Conservation (phyloP, 208 protist genomes). For the Phytomonas sp. region DNA sequence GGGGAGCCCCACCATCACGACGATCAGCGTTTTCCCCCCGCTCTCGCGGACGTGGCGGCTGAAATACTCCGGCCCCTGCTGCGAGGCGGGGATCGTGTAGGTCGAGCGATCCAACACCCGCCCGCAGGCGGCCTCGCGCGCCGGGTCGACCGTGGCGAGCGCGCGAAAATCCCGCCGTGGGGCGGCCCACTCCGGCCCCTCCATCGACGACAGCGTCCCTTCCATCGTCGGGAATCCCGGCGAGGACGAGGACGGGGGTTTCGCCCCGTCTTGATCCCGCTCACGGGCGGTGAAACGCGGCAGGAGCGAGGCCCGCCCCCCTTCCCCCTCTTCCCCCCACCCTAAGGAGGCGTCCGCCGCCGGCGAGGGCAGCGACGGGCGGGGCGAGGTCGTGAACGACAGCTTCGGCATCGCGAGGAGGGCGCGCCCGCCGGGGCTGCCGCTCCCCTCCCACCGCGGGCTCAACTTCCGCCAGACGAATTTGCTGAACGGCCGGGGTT, state of each 20-base stretch:
- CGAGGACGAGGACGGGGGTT: too few species aligned
- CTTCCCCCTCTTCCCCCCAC: neutral
- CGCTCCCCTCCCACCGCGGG: too few species aligned
- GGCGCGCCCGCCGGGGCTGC: too few species aligned
- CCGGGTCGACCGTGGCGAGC: neutral
- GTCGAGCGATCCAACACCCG: slow-evolving; percentile 19
- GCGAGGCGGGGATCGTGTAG: slow-evolving; percentile 60
- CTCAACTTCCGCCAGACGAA: slow-evolving; percentile 42
- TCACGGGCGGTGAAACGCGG: too few species aligned
- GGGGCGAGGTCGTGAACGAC: too few species aligned
- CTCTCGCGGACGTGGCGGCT: slow-evolving; percentile 21
- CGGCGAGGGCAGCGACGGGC: too few species aligned
- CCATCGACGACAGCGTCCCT: neutral
- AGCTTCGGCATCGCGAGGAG: too few species aligned
- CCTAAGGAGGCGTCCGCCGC: neutral
- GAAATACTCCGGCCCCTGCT: slow-evolving; percentile 75
- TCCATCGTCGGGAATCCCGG: neutral
- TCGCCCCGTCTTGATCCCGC: too few species aligned
- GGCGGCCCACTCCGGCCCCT: neutral
- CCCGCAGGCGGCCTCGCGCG: slow-evolving; percentile 13
- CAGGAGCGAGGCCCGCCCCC: too few species aligned
- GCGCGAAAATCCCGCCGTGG: neutral
- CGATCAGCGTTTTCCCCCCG: slow-evolving; percentile 44
- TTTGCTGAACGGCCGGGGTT: slow-evolving; percentile 20
- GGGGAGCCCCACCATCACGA: slow-evolving; percentile 87